Base-by-base conservation (phyloP, 148 eudicot genomes). In the Camellia granthamiana region DNA sequence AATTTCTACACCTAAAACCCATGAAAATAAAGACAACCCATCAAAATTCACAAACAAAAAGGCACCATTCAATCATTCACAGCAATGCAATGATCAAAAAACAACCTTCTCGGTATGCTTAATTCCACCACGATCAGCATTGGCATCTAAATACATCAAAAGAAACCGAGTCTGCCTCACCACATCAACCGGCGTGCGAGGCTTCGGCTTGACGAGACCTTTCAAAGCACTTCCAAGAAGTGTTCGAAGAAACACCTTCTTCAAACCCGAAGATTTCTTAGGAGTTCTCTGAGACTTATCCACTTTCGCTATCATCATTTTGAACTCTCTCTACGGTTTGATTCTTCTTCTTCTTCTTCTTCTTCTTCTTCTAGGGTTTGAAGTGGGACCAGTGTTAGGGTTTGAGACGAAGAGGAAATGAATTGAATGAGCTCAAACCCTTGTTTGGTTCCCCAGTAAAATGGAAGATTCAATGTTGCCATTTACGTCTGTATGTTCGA, bases 21-120 rank as follows among this genome's bases (percentile, higher is more conserved):
- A 65, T 65, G 23, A 30, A 65, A 9, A 71, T 2, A 8, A 11
- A 58, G 61, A 58, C 16, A 58, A 58, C 11, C 61, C 66, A 6
- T 62, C 46, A 38, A 30, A 56, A 62, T 62, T 18, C 21, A 62
- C 15, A 62, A 4, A 62, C 5, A 21, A 62, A 18, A 70, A 11
- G 55, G 6, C 55, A 46, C 38, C 62, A 55, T 74, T 52, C 62
- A 73, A 73, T 3, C 16, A 73, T 5, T 30, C 8, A 21, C 43
- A 12, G 30, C 43, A 30, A 65, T 9, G 69, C 23, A 65, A 23
- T 21, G 4, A 21, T 11, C 61, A 5, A 74, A 42, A 18, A 30
- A 30, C 43, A 60, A 81, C 85, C 85, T 83, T 78, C 69, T 83
- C 81, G 0, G 68, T 69, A 5, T 6, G 78, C 51, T 83, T 83